These are phyloP conservation scores for Chrysopogon serrulatus DNA, from an alignment of 176 grass and related monocot species.

Conservation along the genomic window DNA sequence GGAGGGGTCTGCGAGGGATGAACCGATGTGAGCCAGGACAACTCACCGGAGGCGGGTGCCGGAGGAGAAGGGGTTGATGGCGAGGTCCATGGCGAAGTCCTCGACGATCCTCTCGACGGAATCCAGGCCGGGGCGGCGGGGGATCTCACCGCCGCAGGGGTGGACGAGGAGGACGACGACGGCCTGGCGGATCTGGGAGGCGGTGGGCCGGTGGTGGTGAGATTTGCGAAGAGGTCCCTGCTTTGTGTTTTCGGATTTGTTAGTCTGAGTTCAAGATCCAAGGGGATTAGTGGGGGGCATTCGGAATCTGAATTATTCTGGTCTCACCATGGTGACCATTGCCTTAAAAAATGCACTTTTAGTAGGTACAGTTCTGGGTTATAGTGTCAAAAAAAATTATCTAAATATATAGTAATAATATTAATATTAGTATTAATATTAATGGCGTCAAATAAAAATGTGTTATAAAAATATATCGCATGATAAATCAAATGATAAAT, in stretches of 20 bases:
- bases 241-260: constrained; percentile 10
- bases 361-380: too few species aligned
- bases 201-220: constrained; percentile 15
- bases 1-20: background rate
- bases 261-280: background rate
- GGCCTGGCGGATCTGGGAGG: constrained; percentile 59
- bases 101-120: constrained; percentile 43
- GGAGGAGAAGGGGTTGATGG: constrained; percentile 98
- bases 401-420: too few species aligned
- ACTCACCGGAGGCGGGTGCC: constrained; percentile 91
- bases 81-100: constrained; percentile 53
- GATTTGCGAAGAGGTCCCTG: constrained; percentile 52
- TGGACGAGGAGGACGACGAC: constrained; percentile 24
- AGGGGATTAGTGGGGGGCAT: constrained; percentile 12
- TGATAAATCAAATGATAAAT: too few species aligned
- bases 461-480: too few species aligned
- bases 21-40: background rate
- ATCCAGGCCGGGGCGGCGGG: constrained; percentile 3
- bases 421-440: too few species aligned
- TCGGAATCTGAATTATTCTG: background rate
- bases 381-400: too few species aligned
- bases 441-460: too few species aligned
- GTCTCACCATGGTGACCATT: constrained; percentile 1
- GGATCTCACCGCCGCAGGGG: constrained; percentile 21
- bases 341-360: too few species aligned